Evolutionary conservation across 2,329 filamentous ascomycete species (phyloP).

Genomic region (Colletotrichum spaethianum): DNA sequence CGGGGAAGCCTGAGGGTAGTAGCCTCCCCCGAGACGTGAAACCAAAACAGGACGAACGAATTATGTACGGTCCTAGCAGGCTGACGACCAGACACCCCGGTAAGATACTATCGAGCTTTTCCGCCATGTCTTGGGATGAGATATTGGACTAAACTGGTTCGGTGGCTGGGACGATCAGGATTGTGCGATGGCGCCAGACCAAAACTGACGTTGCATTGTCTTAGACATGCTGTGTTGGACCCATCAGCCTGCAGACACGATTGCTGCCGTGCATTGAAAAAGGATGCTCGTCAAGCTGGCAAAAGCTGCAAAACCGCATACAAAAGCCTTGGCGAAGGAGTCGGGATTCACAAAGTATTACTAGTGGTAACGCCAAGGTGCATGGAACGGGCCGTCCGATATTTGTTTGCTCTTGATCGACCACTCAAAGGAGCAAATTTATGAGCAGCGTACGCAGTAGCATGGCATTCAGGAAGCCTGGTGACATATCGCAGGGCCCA

Average conservation of each 20-base stretch:
- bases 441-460: neutral
- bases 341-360: neutral
- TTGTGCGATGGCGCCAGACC: neutral
- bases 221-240: neutral
- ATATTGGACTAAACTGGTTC: neutral
- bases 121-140: slow-evolving; percentile 31
- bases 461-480: neutral
- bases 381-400: slow-evolving; percentile 21
- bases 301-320: neutral
- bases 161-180: neutral
- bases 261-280: neutral
- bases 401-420: neutral
- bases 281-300: neutral
- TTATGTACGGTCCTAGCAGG: neutral
- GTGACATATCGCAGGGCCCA: neutral
- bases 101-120: neutral
- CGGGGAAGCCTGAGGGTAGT: neutral
- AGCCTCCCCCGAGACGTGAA: neutral
- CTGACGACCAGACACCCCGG: neutral
- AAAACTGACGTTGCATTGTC: slow-evolving; percentile 13
- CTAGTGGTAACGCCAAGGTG: neutral
- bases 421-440: neutral
- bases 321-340: neutral
- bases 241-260: slow-evolving; percentile 20
- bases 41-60: slow-evolving; percentile 9